Conservation (phyloP, 352 stramenopile genomes). For the Phytophthora multivora region DNA sequence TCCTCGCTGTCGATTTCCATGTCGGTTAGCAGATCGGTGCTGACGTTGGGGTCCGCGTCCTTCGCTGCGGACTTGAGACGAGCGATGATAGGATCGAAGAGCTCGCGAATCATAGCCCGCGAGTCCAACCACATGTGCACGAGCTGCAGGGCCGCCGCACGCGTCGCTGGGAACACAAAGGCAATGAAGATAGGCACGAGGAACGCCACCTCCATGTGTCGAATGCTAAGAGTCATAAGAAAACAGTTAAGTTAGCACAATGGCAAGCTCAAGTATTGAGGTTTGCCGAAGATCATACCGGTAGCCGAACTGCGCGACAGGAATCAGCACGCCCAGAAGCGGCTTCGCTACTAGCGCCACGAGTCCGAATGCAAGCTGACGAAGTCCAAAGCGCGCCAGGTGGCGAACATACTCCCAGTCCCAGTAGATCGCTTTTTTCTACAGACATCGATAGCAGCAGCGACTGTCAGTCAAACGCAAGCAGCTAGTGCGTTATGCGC, state of each 20-base stretch:
- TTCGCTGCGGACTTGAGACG: constrained; percentile 59
- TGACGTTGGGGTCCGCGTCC: constrained; percentile 29
- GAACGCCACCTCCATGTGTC: constrained; percentile 70
- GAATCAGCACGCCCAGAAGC: constrained; percentile 54
- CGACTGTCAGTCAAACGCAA: background rate
- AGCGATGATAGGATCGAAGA: constrained; percentile 73
- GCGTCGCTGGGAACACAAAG: constrained; percentile 53
- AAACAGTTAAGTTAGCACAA: constrained; percentile 16
- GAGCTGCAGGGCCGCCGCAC: constrained; percentile 44
- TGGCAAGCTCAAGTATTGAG: background rate
- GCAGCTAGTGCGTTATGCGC: too few relatives aligned
- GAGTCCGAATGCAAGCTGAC: constrained; percentile 59
- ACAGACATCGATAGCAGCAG: background rate
- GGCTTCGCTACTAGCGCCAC: constrained; percentile 55
- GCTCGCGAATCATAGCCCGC: constrained; percentile 65
- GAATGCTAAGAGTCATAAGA: constrained; percentile 34
- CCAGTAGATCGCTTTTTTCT: constrained; percentile 72
- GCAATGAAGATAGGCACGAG: constrained; percentile 61
- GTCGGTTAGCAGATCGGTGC: constrained; percentile 38
- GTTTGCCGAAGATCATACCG: constrained; percentile 32
- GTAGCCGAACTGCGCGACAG: constrained; percentile 64
- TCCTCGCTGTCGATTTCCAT: constrained; percentile 38
- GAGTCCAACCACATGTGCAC: constrained; percentile 74
- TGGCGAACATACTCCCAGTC: constrained; percentile 76
- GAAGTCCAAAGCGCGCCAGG: constrained; percentile 45